A percentile compares a stretch with the other conserved stretches of the same genome.
phyloP scores from a whole-genome alignment of 345 rosid species.

The Excoecaria agallocha region DNA sequence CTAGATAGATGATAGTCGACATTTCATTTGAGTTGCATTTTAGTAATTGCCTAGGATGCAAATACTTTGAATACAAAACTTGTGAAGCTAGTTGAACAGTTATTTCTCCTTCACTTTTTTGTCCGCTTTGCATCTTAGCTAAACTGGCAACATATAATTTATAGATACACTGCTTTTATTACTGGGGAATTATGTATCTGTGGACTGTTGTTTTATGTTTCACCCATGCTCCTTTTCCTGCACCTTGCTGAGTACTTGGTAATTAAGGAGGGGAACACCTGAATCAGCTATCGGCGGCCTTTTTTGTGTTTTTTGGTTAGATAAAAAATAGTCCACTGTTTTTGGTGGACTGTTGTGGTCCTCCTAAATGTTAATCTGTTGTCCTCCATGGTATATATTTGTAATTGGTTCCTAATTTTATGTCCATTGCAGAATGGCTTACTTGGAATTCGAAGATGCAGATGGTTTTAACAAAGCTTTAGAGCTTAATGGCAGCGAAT shows the following conservation, averaged over 20 bases:
- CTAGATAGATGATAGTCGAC: neutral
- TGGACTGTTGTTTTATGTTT: neutral
- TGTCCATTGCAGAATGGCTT: constrained; percentile 57
- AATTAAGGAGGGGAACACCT: neutral
- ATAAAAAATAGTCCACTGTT: too few species aligned
- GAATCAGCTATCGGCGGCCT: neutral
- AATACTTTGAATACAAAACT: neutral
- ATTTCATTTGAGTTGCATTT: neutral
- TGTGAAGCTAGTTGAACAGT: neutral
- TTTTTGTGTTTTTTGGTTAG: too few species aligned
- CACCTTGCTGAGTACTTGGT: neutral
- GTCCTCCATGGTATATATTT: neutral
- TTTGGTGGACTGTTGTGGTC: neutral
- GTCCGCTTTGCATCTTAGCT: too few species aligned
- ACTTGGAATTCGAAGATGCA: constrained; percentile 53
- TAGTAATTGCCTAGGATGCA: neutral
- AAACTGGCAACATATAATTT: too few species aligned
- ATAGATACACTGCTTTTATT: too few species aligned
- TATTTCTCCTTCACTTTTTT: too few species aligned
- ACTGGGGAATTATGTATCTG: too few species aligned
- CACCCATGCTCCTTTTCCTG: too few species aligned
- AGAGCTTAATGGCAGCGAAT: constrained; percentile 53
- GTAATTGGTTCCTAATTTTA: neutral
- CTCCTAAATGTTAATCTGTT: neutral
- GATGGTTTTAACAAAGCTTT: constrained; percentile 52